Evolutionary conservation across 208 protist species (phyloP), one percentile per base, ranked within the genome.

Genomic region (Trypanosoma brucei): DNA sequence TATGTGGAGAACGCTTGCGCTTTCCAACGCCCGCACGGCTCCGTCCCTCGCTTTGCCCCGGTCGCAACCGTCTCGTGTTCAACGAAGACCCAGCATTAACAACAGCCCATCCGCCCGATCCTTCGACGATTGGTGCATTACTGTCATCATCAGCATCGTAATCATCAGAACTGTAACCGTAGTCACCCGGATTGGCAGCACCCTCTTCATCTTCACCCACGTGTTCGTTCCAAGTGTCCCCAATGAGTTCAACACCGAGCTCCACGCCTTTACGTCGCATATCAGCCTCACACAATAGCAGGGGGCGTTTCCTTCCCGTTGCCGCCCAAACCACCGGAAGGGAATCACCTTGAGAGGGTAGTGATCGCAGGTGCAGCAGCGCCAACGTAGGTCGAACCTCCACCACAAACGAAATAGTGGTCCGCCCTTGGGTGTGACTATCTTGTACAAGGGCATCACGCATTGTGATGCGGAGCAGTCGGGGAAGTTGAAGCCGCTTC

Each of bases 241-340:
- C 90, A 45, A 93, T 79, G 33, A 95, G 81, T 65, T 86, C 80
- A 8, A 95, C 68, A 1, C 90, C 86, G n/a, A 95, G 72, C 68
- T 86, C 78, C 61, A 92, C 79, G 39, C 90, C 90, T 52, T 86
- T 46, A 36, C 62, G 73, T 7, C 68, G 72, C 50, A 95, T 50
- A 56, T 81, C 75, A 0, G 72, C 34, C 68, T 93, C 90, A 62
- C 86, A 95, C 46, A 95, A 50, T 42, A 93, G 8, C 7, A 91
- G 73, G n/a, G 83, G 84, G 0, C 81, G 74, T 3, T 50, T 45
- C 6, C 46, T 64, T n/a, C 3, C 52, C 39, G 46, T n/a, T 39
- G 34, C 51, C 70, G 3, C 5, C 36, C 33, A 53, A 33, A 13
- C 22, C 42, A 48, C 36, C 48, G 31, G 37, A 9, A n/a, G 54